Conservation (phyloP, 768 basidiomycete species). For the Sistotremastrum suecicum region DNA sequence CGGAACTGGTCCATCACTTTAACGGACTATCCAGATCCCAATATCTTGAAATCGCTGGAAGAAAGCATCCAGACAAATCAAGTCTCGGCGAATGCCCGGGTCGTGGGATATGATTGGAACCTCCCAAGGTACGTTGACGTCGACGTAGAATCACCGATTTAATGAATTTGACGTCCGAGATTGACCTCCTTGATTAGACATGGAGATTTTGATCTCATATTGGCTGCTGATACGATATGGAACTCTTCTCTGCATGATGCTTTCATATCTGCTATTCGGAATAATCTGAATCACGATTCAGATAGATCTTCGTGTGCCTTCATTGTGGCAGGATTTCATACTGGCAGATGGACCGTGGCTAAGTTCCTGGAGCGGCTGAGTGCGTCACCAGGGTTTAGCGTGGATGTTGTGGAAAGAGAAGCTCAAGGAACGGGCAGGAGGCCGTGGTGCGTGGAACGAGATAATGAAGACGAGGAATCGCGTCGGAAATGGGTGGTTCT, state of each 20-base stretch:
- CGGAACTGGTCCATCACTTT: conserved; percentile 25
- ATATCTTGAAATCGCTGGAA: conserved; percentile 40
- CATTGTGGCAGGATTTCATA: conserved; percentile 63
- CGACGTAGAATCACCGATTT: conserved; percentile 20
- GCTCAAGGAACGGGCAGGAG: conserved; percentile 22
- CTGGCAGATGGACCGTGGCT: conserved; percentile 58
- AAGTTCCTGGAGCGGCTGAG: conserved; percentile 37
- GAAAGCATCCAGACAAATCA: conserved; percentile 42
- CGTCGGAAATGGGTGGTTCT: conserved; percentile 61
- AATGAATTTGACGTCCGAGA: conserved; percentile 13
- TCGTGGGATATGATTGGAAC: conserved; percentile 54
- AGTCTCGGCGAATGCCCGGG: conserved; percentile 32
- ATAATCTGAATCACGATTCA: conserved; percentile 27
- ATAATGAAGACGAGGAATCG: conserved; percentile 51
- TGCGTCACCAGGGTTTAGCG: conserved; percentile 25
- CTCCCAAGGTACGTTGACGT: not conserved
- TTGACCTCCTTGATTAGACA: conserved; percentile 8
- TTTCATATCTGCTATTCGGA: conserved; percentile 38
- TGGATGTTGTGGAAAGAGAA: conserved; percentile 31
- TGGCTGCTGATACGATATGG: conserved; percentile 73
- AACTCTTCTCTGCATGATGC: conserved; percentile 43
- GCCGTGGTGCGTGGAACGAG: conserved; percentile 36
- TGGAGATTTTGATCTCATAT: conserved; percentile 41
- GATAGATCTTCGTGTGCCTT: conserved; percentile 33
- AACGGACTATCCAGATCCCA: conserved; percentile 62